These are phyloP conservation scores for Pleoardoris graminearum DNA, from an alignment of 2,329 filamentous ascomycete genomes.

Conservation along the genomic window DNA sequence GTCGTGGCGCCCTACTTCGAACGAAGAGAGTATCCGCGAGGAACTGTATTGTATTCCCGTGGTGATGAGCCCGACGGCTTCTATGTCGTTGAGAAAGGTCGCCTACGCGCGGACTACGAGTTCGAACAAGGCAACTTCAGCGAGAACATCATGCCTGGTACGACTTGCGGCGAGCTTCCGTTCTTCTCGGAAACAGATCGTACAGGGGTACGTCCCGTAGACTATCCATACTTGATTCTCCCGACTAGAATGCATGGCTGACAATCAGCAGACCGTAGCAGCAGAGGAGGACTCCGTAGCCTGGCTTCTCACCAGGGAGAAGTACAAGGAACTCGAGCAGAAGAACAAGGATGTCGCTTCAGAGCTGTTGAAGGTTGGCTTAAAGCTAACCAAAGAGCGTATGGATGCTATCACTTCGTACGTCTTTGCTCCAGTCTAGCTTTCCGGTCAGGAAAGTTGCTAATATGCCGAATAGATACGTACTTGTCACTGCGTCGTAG, in stretches of 20 bases:
- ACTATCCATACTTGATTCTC: background rate
- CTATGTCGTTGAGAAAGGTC: constrained; percentile 86
- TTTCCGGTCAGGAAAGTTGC: background rate
- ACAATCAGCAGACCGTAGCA: constrained; percentile 62
- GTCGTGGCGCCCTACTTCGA: constrained; percentile 74
- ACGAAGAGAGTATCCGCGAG: constrained; percentile 67
- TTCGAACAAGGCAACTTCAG: constrained; percentile 86
- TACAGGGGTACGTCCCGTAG: constrained; percentile 59
- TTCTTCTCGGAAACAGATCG: constrained; percentile 91
- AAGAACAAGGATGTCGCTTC: constrained; percentile 76
- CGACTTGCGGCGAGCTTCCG: constrained; percentile 92
- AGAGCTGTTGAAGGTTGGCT: constrained; percentile 81
- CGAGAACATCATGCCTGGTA: constrained; percentile 90
- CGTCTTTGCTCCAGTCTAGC: constrained; percentile 30
- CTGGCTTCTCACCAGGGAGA: constrained; percentile 75
- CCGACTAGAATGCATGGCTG: background rate
- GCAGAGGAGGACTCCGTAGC: constrained; percentile 80
- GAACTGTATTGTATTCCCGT: constrained; percentile 74
- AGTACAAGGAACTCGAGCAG: constrained; percentile 73
- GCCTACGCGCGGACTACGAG: constrained; percentile 87
- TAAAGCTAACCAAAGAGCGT: constrained; percentile 92
- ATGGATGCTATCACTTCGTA: constrained; percentile 73
- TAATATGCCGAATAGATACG: constrained; percentile 28
- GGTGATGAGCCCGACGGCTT: constrained; percentile 79
- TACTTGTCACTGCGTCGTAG: constrained; percentile 41